Conservation (phyloP, 768 basidiomycete species). For the Mycena pura region DNA sequence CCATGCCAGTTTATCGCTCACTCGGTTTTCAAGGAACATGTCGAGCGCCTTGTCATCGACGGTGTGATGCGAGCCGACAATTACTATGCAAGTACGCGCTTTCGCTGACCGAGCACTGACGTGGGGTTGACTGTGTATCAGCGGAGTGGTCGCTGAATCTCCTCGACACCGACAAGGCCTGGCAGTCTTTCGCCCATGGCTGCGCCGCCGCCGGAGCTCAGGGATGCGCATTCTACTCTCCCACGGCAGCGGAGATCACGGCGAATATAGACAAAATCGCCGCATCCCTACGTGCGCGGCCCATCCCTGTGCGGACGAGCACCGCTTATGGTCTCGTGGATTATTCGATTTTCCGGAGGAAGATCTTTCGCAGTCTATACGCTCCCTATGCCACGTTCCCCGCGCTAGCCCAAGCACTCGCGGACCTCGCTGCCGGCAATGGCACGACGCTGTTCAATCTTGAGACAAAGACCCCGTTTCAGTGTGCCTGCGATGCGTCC, state of each 20-base stretch:
- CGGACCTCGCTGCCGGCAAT: conserved; percentile 42
- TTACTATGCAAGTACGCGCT: conserved; percentile 15
- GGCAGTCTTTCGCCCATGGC: conserved; percentile 42
- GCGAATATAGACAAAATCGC: conserved; percentile 44
- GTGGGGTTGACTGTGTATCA: background rate
- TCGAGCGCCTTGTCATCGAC: conserved; percentile 23
- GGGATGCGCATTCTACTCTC: conserved; percentile 46
- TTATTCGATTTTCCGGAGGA: conserved; percentile 36
- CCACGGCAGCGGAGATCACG: conserved; percentile 39
- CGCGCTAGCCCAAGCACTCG: conserved; percentile 41
- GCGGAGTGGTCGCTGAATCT: conserved; percentile 14
- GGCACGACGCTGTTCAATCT: conserved; percentile 34
- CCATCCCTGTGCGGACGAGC: conserved; percentile 41
- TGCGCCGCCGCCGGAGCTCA: conserved; percentile 46
- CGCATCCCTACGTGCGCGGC: conserved; percentile 36
- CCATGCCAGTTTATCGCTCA: background rate
- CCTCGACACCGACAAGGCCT: conserved; percentile 41
- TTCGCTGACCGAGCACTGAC: background rate
- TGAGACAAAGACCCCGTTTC: conserved; percentile 27
- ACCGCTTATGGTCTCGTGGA: conserved; percentile 46
- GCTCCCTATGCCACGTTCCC: conserved; percentile 42
- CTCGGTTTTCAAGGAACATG: conserved; percentile 8
- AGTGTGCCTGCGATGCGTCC: conserved; percentile 38
- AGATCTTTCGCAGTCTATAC: conserved; percentile 44
- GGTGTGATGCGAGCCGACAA: conserved; percentile 18